These are phyloP conservation scores for Xylariaceae sp. DNA, from an alignment of 2,329 filamentous ascomycete species.

Conservation along the genomic window DNA sequence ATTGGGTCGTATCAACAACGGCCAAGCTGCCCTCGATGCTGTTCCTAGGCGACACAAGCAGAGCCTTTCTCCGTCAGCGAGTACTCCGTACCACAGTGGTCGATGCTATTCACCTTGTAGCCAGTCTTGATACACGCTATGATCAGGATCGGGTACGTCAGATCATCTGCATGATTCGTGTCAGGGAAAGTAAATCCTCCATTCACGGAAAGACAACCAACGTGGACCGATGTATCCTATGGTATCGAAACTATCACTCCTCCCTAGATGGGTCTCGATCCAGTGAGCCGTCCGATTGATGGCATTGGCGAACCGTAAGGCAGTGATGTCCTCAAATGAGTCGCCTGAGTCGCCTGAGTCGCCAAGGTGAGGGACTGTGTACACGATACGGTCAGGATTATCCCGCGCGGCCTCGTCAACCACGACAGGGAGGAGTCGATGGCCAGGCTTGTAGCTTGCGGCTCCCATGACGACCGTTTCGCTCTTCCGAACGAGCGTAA, in stretches of 20 bases:
- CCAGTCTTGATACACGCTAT: constrained; percentile 19
- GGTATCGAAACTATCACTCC: constrained; percentile 17
- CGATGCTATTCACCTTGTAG: constrained; percentile 9
- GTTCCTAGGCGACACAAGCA: constrained; percentile 18
- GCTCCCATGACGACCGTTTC: constrained; percentile 9
- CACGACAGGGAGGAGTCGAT: constrained; percentile 19
- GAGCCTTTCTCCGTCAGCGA: constrained; percentile 3
- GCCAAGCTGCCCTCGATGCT: constrained; percentile 18
- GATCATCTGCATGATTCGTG: constrained; percentile 10
- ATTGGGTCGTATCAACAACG: constrained; percentile 17
- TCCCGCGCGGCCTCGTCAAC: constrained; percentile 18
- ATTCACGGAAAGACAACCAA: constrained; percentile 5
- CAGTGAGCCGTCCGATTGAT: constrained; percentile 17
- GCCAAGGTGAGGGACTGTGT: constrained; percentile 18
- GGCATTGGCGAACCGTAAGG: constrained; percentile 18
- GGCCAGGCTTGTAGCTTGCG: constrained; percentile 4
- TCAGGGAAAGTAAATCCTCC: not conserved
- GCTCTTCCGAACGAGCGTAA: too few relatives aligned
- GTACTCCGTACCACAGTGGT: not conserved
- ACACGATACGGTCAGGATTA: constrained; percentile 15
- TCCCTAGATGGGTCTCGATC: constrained; percentile 15
- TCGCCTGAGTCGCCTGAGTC: constrained; percentile 14
- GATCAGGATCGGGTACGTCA: constrained; percentile 18
- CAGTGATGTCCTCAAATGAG: constrained; percentile 18
- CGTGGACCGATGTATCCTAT: constrained; percentile 19